Percentiles rank a stretch among this genome's conserved stretches.
Evolutionary conservation across 768 basidiomycete species (phyloP).

Genomic region (Suillus hirtellus): DNA sequence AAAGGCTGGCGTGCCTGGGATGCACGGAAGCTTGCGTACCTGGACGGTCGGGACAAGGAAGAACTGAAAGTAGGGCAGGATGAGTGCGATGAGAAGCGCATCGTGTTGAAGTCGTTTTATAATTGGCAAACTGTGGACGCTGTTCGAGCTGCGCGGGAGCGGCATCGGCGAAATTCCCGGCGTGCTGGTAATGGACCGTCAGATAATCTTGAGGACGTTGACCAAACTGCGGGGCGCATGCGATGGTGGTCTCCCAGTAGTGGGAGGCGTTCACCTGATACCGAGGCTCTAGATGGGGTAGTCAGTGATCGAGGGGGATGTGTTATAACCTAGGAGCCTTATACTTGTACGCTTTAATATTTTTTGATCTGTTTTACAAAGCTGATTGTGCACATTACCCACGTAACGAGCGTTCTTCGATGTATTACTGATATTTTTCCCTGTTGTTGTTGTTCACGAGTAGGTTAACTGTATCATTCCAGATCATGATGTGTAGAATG

Average conservation of each 20-base stretch:
- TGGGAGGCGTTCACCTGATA: constrained; percentile 49
- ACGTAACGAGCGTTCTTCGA: constrained; percentile 14
- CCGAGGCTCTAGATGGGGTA: constrained; percentile 46
- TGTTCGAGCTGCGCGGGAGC: constrained; percentile 65
- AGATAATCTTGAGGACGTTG: constrained; percentile 31
- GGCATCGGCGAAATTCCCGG: constrained; percentile 56
- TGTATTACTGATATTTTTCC: constrained; percentile 13
- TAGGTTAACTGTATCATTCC: constrained; percentile 8
- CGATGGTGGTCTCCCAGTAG: constrained; percentile 46
- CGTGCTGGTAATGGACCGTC: constrained; percentile 42
- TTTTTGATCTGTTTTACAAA: constrained; percentile 14
- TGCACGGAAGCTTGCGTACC: constrained; percentile 65
- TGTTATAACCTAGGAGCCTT: constrained; percentile 59
- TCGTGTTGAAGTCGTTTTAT: constrained; percentile 83
- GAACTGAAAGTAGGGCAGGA: constrained; percentile 71
- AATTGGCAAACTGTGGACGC: constrained; percentile 86
- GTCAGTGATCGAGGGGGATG: constrained; percentile 57
- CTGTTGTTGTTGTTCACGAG: neutral
- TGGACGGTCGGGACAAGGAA: constrained; percentile 71
- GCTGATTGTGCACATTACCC: constrained; percentile 19
- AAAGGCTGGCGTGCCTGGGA: constrained; percentile 75
- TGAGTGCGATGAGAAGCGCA: constrained; percentile 72
- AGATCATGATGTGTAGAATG: neutral
- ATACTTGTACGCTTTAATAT: constrained; percentile 30
- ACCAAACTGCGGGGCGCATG: constrained; percentile 21